A percentile compares a stretch with the other conserved stretches of the same genome.
Evolutionary conservation across 1,139 yeast species (phyloP).

Genomic region (Yamadazyma sp.): DNA sequence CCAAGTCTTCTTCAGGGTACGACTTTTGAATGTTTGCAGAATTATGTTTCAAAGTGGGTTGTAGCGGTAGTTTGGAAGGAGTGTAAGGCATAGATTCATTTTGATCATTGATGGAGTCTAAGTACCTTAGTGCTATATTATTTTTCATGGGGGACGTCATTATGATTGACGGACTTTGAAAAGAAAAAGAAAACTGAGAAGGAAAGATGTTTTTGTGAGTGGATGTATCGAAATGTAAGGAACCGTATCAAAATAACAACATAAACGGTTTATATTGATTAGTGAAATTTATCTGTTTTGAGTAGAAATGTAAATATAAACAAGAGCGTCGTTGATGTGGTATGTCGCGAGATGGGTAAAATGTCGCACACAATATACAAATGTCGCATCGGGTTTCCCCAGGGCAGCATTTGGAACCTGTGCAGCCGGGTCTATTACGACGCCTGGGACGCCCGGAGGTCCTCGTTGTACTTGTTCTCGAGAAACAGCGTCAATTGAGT

Average conservation of each 20-base stretch:
- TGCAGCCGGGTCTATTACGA: too few relatives aligned
- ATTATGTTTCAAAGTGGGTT: constrained; percentile 32
- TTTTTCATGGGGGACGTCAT: constrained; percentile 29
- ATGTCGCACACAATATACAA: too few relatives aligned
- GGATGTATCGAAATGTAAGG: background rate
- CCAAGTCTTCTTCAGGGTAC: constrained; percentile 34
- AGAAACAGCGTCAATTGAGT: constrained; percentile 34
- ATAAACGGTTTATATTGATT: background rate
- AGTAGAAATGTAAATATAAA: background rate
- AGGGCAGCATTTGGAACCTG: too few relatives aligned
- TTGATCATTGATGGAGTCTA: constrained; percentile 29
- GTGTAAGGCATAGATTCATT: constrained; percentile 9
- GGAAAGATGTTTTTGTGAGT: background rate
- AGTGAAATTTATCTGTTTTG: background rate
- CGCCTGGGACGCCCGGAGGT: background rate
- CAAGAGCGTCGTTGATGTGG: background rate
- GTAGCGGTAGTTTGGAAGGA: constrained; percentile 28
- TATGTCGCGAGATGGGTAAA: background rate
- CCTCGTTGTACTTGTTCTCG: constrained; percentile 20
- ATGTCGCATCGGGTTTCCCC: too few relatives aligned
- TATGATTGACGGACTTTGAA: background rate
- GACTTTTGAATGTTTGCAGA: constrained; percentile 14
- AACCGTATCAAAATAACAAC: background rate
- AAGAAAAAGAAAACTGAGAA: background rate
- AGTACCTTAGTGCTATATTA: constrained; percentile 32